phyloP scores from a whole-genome alignment of 2,329 filamentous ascomycete species.

The Aspergillus unguis region DNA sequence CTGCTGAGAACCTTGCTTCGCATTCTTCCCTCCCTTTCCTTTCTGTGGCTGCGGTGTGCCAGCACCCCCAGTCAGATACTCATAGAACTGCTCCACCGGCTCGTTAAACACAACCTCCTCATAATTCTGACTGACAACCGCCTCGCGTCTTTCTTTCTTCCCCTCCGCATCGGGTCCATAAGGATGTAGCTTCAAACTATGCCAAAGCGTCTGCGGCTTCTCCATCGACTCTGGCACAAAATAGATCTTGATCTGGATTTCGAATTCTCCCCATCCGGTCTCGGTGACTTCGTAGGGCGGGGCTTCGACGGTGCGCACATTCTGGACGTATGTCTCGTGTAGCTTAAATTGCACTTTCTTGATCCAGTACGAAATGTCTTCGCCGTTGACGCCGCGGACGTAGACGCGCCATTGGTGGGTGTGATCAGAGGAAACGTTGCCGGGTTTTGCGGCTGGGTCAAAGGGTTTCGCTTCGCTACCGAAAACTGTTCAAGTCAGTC shows the following conservation, averaged over 20 bases:
- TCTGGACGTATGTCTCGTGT: constrained; percentile 93
- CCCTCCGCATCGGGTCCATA: constrained; percentile 77
- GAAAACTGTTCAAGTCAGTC: constrained; percentile 54
- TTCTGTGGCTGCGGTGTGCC: constrained; percentile 45
- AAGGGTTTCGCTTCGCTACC: constrained; percentile 77
- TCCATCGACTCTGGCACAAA: constrained; percentile 84
- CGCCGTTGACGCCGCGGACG: constrained; percentile 82
- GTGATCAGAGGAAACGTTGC: constrained; percentile 78
- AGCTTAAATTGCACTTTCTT: constrained; percentile 97
- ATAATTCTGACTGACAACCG: constrained; percentile 76
- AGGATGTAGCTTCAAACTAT: constrained; percentile 85
- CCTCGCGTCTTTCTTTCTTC: constrained; percentile 60
- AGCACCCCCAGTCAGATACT: constrained; percentile 73
- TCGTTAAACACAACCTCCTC: constrained; percentile 98
- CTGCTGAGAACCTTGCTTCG: constrained; percentile 45
- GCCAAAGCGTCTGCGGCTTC: constrained; percentile 94
- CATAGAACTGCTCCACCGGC: constrained; percentile 87
- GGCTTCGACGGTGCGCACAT: constrained; percentile 77
- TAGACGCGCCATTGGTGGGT: constrained; percentile 97
- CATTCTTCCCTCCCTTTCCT: constrained; percentile 58
- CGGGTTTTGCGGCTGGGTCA: constrained; percentile 71
- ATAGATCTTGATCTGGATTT: constrained; percentile 91
- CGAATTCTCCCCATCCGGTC: constrained; percentile 97
- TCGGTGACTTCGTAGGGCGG: constrained; percentile 82
- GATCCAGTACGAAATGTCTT: constrained; percentile 91